Percentiles rank a stretch among this genome's conserved stretches.
phyloP scores from a whole-genome alignment of 1,139 yeast genomes.

The Debaryomyces singareniensis region DNA sequence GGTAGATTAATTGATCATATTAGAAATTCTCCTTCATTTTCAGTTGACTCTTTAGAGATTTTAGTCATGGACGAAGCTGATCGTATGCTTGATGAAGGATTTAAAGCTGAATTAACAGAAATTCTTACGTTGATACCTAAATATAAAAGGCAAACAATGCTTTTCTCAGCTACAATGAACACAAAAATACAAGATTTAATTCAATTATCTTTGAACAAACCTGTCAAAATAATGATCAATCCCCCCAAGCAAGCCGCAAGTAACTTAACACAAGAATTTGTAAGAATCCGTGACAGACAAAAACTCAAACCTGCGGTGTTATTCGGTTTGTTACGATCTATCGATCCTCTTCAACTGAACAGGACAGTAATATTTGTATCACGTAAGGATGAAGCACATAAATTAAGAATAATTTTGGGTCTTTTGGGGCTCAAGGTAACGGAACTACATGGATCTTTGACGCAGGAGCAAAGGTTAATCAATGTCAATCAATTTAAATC shows the following conservation, averaged over 20 bases:
- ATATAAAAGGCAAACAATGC: conserved; percentile 80
- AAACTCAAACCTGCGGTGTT: conserved; percentile 76
- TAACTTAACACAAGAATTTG: conserved; percentile 85
- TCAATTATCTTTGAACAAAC: conserved; percentile 79
- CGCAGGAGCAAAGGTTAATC: conserved; percentile 91
- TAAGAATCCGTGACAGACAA: conserved; percentile 88
- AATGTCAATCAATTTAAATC: conserved; percentile 79
- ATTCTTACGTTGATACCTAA: conserved; percentile 80
- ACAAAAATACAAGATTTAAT: conserved; percentile 83
- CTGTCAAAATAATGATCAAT: conserved; percentile 92
- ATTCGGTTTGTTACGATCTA: conserved; percentile 59
- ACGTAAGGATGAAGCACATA: conserved; percentile 86
- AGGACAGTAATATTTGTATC: conserved; percentile 87
- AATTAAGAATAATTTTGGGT: conserved; percentile 77
- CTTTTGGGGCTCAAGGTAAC: conserved; percentile 81
- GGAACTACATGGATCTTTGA: conserved; percentile 88
- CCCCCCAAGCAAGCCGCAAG: conserved; percentile 93
- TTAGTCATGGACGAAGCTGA: conserved; percentile 96
- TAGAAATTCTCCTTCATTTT: conserved; percentile 88
- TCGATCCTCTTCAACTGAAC: conserved; percentile 55
- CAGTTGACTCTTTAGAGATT: conserved; percentile 85
- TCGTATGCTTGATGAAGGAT: conserved; percentile 98
- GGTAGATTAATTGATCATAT: conserved; percentile 97
- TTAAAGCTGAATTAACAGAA: conserved; percentile 89
- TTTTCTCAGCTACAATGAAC: conserved; percentile 98